phyloP scores from a whole-genome alignment of 306 rosid species.

The Sicyos baderoa region DNA sequence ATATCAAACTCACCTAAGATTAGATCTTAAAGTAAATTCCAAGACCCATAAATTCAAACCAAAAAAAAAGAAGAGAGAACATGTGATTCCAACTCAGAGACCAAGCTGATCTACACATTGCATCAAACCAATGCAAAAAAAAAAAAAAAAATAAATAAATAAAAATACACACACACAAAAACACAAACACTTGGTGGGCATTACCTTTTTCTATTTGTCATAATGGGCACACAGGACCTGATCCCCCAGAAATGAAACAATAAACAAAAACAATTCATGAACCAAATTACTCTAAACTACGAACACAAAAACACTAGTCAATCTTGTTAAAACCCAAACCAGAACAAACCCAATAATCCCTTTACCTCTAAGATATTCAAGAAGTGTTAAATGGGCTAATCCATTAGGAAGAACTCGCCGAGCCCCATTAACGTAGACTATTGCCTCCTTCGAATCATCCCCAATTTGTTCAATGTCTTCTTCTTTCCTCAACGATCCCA shows the following conservation, averaged over 20 bases:
- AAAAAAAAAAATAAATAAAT: no score
- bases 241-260: neutral
- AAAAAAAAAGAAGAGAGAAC: neutral
- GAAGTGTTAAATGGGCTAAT: conserved; percentile 75
- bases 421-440: conserved; percentile 59
- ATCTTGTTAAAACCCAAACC: conserved; percentile 1
- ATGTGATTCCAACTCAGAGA: neutral
- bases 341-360: neutral
- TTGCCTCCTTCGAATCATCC: conserved; percentile 39
- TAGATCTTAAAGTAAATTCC: neutral
- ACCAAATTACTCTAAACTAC: neutral
- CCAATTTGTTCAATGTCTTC: conserved; percentile 26
- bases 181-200: conserved; percentile 7
- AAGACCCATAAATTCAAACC: neutral
- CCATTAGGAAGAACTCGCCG: conserved; percentile 69
- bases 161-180: neutral
- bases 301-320: neutral
- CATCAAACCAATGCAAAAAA: neutral
- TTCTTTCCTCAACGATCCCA: conserved; percentile 66
- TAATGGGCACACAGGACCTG: neutral
- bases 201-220: neutral
- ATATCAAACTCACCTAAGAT: neutral
- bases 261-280: neutral
- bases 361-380: conserved; percentile 89
- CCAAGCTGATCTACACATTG: neutral